Conservation (phyloP, 139 green algal genomes). For the Closterium sp. region DNA sequence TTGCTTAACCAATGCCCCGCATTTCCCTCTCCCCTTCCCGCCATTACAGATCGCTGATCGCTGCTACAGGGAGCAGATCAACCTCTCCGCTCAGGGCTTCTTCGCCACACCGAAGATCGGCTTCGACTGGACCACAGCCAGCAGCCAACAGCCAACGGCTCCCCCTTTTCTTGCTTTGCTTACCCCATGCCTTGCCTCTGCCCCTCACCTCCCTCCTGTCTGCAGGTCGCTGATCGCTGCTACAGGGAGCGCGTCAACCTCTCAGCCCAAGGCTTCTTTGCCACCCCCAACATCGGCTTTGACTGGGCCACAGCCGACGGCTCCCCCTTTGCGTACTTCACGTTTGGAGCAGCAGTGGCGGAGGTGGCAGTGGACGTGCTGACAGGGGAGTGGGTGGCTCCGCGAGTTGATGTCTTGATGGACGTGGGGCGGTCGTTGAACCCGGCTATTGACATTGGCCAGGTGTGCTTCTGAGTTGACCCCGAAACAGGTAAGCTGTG, state of each 20-base stretch:
- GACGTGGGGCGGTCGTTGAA: constrained; percentile 57
- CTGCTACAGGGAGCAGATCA: neutral
- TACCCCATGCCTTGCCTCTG: constrained; percentile 26
- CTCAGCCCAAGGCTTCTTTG: neutral
- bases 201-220: neutral
- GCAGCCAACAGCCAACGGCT: neutral
- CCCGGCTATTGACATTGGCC: constrained; percentile 77
- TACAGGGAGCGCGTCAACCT: neutral
- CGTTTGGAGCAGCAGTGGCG: neutral
- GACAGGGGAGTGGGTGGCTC: neutral
- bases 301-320: neutral
- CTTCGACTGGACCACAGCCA: neutral
- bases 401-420: neutral
- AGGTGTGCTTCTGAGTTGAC: constrained; percentile 42
- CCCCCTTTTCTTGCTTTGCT: neutral
- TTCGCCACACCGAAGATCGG: neutral
- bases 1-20: neutral
- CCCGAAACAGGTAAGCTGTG: constrained; percentile 74
- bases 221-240: neutral
- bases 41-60: neutral
- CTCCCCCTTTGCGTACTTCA: neutral
- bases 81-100: neutral
- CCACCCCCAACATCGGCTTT: neutral
- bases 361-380: neutral
- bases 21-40: neutral